Evolutionary conservation across 1,284 basidiomycete species (phyloP).

Genomic region (Puccinia hordei): DNA sequence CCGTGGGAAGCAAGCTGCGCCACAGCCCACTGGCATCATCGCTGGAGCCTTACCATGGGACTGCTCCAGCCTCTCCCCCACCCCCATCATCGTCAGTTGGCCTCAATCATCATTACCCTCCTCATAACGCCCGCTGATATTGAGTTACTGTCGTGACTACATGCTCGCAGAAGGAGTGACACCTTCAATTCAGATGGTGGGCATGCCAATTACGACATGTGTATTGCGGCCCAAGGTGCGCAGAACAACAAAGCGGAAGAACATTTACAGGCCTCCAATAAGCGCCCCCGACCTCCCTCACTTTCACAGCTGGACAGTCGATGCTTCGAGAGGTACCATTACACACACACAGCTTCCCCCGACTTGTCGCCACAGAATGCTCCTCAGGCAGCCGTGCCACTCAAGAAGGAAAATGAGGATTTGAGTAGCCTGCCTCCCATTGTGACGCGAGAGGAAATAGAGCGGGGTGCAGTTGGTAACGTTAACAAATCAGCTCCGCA

Average conservation of each 20-base stretch:
- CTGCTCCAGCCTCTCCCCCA: conserved; percentile 17
- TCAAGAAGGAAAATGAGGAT: conserved; percentile 23
- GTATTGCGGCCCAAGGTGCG: not conserved
- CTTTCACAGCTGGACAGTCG: conserved; percentile 30
- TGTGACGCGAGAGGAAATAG: conserved; percentile 47
- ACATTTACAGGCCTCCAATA: not conserved
- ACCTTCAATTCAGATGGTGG: conserved; percentile 12
- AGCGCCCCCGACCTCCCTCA: conserved; percentile 25
- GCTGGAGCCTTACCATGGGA: not conserved
- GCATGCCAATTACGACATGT: not conserved
- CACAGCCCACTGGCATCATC: conserved; percentile 1
- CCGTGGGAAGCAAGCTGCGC: not conserved
- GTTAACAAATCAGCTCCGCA: not conserved
- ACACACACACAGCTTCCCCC: not conserved
- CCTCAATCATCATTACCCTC: not conserved
- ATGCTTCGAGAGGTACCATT: conserved; percentile 19
- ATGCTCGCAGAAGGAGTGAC: conserved; percentile 9
- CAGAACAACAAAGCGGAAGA: not conserved
- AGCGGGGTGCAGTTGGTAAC: not conserved
- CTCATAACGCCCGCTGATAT: not conserved
- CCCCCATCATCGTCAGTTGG: conserved; percentile 33
- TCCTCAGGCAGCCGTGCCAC: not conserved
- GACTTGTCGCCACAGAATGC: not conserved
- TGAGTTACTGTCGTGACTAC: not conserved
- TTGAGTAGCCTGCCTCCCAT: conserved; percentile 40